These are phyloP conservation scores for Stipa capillata DNA, from an alignment of 176 grass and related monocot species.

Conservation along the genomic window DNA sequence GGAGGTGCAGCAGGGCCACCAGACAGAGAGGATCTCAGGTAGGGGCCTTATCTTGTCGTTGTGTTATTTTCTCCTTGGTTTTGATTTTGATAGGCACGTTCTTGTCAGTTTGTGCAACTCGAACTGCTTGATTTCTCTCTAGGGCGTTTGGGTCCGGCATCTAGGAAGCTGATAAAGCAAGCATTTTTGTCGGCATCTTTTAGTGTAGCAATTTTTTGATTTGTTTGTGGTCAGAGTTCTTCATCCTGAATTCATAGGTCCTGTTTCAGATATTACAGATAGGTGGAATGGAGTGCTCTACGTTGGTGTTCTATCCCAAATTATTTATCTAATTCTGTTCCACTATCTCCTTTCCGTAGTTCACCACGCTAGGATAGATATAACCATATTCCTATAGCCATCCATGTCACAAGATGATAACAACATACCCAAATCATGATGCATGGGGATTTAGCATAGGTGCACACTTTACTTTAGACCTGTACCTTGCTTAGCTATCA, in stretches of 20 bases:
- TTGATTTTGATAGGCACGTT: conserved; percentile 1
- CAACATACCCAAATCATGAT: background rate
- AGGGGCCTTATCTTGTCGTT: background rate
- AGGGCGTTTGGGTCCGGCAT: background rate
- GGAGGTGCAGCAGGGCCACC: conserved; percentile 46
- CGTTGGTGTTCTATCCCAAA: background rate
- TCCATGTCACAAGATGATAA: background rate
- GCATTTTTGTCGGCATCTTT: background rate
- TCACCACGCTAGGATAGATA: background rate
- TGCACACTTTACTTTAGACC: background rate
- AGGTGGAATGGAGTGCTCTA: background rate
- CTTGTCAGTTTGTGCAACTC: conserved; percentile 10
- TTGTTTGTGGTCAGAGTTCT: background rate
- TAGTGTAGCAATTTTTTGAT: background rate
- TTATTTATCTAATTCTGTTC: background rate
- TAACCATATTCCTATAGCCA: background rate
- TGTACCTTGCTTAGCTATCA: conserved; percentile 6
- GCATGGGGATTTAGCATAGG: background rate
- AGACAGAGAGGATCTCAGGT: conserved; percentile 89
- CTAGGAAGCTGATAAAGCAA: conserved; percentile 2
- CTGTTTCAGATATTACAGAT: background rate
- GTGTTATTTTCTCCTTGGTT: conserved; percentile 8
- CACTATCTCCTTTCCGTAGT: too few relatives aligned
- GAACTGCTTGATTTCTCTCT: conserved; percentile 14
- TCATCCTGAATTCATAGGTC: background rate